Evolutionary conservation across 1,284 basidiomycete genomes (phyloP), one percentile per base, ranked within the genome.

Genomic region (Pisolithus thermaeus): DNA sequence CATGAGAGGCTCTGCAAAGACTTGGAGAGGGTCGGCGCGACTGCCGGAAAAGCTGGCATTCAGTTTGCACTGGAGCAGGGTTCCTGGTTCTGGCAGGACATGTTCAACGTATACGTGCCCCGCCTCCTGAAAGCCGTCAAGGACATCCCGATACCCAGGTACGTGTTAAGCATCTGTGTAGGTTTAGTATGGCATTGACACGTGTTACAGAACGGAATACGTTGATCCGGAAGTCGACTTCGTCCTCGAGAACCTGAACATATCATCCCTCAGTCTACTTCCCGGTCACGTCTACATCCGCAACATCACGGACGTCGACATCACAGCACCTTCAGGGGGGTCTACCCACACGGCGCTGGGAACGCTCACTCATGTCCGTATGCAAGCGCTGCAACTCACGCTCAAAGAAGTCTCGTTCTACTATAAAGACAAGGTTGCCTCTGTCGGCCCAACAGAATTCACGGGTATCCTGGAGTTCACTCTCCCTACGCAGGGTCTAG

Each of bases 81-180:
- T 3, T 76, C 79, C 1, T 87, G 84, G 84, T 77, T 87, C 67
- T 86, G 82, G 81, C 77, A 83, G 62, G 85, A 87, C 49, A 49
- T 85, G 6, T 80, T 85, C 71, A 81, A 78, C 53, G 80, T 84
- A 4, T 84, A 85, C 51, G 58, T 81, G 1, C 84, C 83, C 6
- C 73, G 74, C 9, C 25, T 78, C 1, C 61, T 83, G 48, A 58
- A 54, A 28, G 65, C 75, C 56, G 50, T 84, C 59, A 76, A 77
- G 59, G 73, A 77, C 47, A 67, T 85, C 18, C 82, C 83, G 6
- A 83, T 87, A 49, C 84, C 84, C 6, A 76, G 83, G 84, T 81
- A 55, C 9, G 75, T 64, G 11, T 22, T 20, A 6, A 7, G 11
- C 45, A 16, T 37, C 20, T 27, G 41, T 22, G 18, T 30, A 18